Evolutionary conservation across 257 asterid genomes (phyloP), one percentile per base, ranked within the genome.

Genomic region (Przewalskia tangutica): DNA sequence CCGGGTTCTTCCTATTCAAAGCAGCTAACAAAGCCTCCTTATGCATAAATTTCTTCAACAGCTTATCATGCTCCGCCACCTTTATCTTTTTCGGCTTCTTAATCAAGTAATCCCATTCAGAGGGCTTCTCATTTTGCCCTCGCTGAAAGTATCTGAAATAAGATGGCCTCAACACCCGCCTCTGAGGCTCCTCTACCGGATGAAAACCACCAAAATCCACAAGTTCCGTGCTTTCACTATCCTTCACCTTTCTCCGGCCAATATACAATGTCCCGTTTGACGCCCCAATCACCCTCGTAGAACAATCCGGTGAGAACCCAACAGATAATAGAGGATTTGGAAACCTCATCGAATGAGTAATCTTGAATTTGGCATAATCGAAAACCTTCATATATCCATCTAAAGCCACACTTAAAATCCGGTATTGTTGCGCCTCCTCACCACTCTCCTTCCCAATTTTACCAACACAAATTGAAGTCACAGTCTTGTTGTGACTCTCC

Each of bases 401-500:
- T 66, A 96, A 83, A 0, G 91, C 89, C 67, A 96, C 99, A 77
- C 99, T 96, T 85, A 96, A 51, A 38, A 96, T 86, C 78, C 99
- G 85, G 50, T 90, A 50, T 78, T 94, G 92, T 9, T 87, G 91
- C 6, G 89, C 88, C 16, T 88, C 92, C 36, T 92, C 94, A 7
- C 89, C 93, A 73, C 73, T 77, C 27, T 82, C 91, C 62, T 75
- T 88, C 77, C 92, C 93, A 42, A 92, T 85, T 70, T 87, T 91
- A 5, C 94, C 98, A 62, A 96, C 84, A 84, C 98, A 94, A 27
- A 96, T 91, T 0, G 93, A 86, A 0, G 97, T 94, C 0, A 96
- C 98, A 0, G 99, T 94, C 91, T 96, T 96, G 83, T 88, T 93
- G 81, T 96, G 99, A 82, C 97, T 91, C 89, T 96, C 99, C 98